Conservation (phyloP, 169 alveolate genomes). For the Plasmodium chabaudi region DNA sequence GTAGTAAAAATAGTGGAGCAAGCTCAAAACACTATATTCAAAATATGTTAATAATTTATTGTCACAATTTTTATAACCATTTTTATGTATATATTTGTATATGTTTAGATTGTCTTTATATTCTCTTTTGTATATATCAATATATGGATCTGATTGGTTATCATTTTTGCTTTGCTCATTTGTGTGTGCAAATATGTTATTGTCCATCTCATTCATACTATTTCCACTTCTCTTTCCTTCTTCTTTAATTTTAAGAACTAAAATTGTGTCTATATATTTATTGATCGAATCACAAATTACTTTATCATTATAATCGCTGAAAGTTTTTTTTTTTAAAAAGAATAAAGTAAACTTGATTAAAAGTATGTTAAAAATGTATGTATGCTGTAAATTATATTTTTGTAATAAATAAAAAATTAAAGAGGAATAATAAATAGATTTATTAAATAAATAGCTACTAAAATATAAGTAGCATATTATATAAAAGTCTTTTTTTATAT, state of each 20-base stretch:
- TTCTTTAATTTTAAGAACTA: conserved; percentile 43
- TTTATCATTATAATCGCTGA: conserved; percentile 27
- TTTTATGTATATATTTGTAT: conserved; percentile 5
- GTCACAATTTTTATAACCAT: not conserved
- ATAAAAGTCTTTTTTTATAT: conserved; percentile 63
- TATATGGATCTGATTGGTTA: conserved; percentile 4
- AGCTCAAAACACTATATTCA: conserved; percentile 14
- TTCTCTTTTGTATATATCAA: conserved; percentile 33
- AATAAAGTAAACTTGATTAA: conserved; percentile 69
- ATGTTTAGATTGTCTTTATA: conserved; percentile 12
- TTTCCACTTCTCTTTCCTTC: not conserved
- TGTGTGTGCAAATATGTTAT: not conserved
- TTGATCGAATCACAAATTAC: conserved; percentile 23
- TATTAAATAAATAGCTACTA: conserved; percentile 37
- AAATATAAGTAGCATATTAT: conserved; percentile 56
- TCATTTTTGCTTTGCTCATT: not conserved
- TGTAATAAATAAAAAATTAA: conserved; percentile 64
- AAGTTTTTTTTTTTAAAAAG: conserved; percentile 16
- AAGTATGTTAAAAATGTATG: conserved; percentile 43
- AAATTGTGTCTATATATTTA: conserved; percentile 42
- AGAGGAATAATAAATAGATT: conserved; percentile 55
- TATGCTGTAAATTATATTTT: conserved; percentile 74
- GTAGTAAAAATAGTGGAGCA: conserved; percentile 31
- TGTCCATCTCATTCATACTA: no score
- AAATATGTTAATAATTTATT: conserved; percentile 34